phyloP scores from a whole-genome alignment of 768 basidiomycete genomes.

The Rhizopogon vinicolor region DNA sequence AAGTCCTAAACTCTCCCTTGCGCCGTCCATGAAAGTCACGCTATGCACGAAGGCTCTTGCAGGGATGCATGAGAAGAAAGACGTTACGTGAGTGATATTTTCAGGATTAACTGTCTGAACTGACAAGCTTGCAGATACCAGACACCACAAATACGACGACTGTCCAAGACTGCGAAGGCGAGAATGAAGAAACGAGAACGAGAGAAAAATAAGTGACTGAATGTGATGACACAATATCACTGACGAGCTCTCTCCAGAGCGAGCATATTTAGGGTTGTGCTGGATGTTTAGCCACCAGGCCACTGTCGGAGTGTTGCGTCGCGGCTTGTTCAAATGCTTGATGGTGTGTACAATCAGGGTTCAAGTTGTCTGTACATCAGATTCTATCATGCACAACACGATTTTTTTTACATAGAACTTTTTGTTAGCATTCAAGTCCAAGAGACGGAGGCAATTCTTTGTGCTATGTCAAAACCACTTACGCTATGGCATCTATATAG shows the following conservation, averaged over 20 bases:
- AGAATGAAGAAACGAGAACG: conserved; percentile 44
- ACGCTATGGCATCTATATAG: too few relatives aligned
- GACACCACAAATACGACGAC: conserved; percentile 42
- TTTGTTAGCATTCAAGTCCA: too few relatives aligned
- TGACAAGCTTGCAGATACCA: conserved; percentile 46
- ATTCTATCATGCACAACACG: too few relatives aligned
- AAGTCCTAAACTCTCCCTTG: conserved; percentile 52
- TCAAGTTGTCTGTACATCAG: too few relatives aligned
- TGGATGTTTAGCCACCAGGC: neutral
- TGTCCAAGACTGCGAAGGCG: conserved; percentile 55
- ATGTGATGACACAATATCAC: neutral
- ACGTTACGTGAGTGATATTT: conserved; percentile 45
- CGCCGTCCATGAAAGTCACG: conserved; percentile 69
- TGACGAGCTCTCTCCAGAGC: conserved; percentile 11
- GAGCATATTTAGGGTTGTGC: neutral
- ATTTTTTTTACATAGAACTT: too few relatives aligned
- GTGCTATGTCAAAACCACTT: too few relatives aligned
- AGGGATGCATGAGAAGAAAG: conserved; percentile 29
- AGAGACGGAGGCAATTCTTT: too few relatives aligned
- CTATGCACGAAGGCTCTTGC: conserved; percentile 45
- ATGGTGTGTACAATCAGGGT: too few relatives aligned
- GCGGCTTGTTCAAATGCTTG: neutral
- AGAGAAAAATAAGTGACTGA: conserved; percentile 20
- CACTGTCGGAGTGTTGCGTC: neutral
- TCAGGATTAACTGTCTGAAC: neutral